A percentile compares a stretch with the other conserved stretches of the same genome.
Conservation (phyloP, 2,329 filamentous ascomycete species). For the Aplosporella prunicola region DNA sequence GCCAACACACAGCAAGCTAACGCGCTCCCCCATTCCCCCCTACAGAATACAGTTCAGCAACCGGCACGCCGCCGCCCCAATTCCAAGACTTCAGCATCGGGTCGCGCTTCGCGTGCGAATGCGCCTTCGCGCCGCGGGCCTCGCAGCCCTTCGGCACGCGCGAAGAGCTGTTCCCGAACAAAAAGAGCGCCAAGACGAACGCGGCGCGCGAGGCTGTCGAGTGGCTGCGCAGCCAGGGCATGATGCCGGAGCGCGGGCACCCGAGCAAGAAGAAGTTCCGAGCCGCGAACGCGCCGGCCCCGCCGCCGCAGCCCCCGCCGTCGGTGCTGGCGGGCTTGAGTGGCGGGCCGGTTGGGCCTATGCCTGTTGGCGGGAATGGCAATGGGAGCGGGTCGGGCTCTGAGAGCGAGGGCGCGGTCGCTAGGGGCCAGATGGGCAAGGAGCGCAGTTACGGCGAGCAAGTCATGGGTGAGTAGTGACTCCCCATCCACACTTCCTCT, state of each 20-base stretch:
- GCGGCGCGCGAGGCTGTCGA: slow-evolving; percentile 33
- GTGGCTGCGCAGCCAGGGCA: slow-evolving; percentile 29
- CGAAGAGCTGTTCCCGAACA: slow-evolving; percentile 24
- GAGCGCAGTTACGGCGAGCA: slow-evolving; percentile 5
- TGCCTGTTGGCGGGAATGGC: too few species aligned
- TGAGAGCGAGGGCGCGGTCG: too few species aligned
- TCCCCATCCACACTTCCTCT: background rate
- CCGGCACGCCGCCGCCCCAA: slow-evolving; percentile 19
- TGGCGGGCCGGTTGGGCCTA: too few species aligned
- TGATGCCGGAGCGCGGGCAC: slow-evolving; percentile 24
- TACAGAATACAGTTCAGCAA: slow-evolving; percentile 25
- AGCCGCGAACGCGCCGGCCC: too few species aligned
- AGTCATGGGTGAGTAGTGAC: slow-evolving; percentile 1
- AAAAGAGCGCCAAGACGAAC: slow-evolving; percentile 33
- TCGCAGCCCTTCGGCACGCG: slow-evolving; percentile 26
- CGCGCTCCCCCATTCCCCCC: background rate
- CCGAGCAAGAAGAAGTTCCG: slow-evolving; percentile 21
- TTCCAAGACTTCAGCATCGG: slow-evolving; percentile 30
- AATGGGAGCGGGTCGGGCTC: too few species aligned
- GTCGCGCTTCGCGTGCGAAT: slow-evolving; percentile 22
- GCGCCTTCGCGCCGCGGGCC: slow-evolving; percentile 18
- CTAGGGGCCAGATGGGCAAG: too few species aligned
- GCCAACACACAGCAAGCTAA: background rate
- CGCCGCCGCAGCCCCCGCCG: background rate
- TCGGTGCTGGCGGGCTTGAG: background rate